Base-by-base conservation (phyloP, 495 filamentous ascomycete species). In the Xylaria cubensis region DNA sequence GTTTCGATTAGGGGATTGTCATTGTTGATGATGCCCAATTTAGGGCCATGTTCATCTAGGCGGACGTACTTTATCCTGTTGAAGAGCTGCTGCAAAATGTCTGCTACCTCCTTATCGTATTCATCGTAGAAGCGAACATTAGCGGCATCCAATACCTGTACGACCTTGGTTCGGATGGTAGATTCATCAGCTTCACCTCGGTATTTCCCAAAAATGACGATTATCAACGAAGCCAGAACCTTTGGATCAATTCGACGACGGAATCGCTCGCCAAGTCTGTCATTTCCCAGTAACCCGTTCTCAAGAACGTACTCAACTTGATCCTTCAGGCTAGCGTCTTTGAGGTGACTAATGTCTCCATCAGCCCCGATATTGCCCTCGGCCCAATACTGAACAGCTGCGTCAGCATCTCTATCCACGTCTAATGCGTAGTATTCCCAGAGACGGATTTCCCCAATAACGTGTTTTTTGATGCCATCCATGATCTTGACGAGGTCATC, bases 371-470 rank as follows among this genome's bases (percentile, higher is more conserved):
- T 80, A 19, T 90, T 79, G 39, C 87, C 89, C 7, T 78, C 79
- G n/a, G 81, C 84, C 94, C 95, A 99, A 5, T 88, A 85, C 68
- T 91, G 85, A 6, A 96, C 76, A 44, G 91, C 88, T 3, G 87
- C 87, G 65, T 92, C 87, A 21, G 89, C 85, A 76, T 94, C 87
- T n/a, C 87, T 81, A 51, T 94, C 88, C 2, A 96, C 90, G 77
- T 98, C 88, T 61, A 97, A 79, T 12, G 91, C 90, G 76, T 97
- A 98, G 82, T 91, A 99, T 77, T 99, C 92, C 97, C 97, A 99
- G 7, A 99, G 86, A 46, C 88, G 88, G 72, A 95, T 86, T 21
- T 86, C 85, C 42, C 88, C 88, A 73, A 99, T 88, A 46, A 93
- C 93, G 69, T 94, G 87, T 41, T 90, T 87, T 73, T 97, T 95